These are phyloP conservation scores for Capsicum baccatum DNA, from an alignment of 257 asterid species.

Conservation along the genomic window DNA sequence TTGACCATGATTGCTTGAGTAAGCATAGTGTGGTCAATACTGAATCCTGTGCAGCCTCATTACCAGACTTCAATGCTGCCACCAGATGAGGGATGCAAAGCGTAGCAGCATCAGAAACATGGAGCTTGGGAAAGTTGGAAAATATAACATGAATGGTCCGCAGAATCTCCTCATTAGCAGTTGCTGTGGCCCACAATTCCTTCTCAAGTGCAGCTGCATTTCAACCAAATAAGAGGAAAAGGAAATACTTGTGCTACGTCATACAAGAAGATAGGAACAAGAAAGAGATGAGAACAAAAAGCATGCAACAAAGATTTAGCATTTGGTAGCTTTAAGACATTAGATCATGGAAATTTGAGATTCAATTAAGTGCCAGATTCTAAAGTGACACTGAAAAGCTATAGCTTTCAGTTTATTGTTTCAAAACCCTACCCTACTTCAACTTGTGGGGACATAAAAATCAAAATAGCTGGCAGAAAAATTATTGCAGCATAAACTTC, in stretches of 20 bases:
- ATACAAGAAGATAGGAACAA: constrained; percentile 28
- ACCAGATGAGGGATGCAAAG: constrained; percentile 78
- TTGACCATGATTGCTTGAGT: constrained; percentile 82
- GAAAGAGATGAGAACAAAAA: constrained; percentile 3
- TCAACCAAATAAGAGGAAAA: constrained; percentile 26
- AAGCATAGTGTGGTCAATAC: constrained; percentile 64
- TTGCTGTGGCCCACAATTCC: constrained; percentile 61
- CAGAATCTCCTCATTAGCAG: constrained; percentile 73
- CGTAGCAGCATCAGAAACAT: constrained; percentile 78
- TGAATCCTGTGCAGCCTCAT: constrained; percentile 71
- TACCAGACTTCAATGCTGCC: constrained; percentile 67
- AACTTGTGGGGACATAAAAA: neutral
- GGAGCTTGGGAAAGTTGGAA: constrained; percentile 75
- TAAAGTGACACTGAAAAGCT: neutral
- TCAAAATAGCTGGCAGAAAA: neutral
- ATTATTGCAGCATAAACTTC: neutral
- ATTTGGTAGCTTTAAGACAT: constrained; percentile 24
- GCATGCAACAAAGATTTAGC: constrained; percentile 6
- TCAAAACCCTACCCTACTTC: neutral
- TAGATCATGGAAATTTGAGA: neutral
- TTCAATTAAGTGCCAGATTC: neutral
- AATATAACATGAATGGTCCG: constrained; percentile 71
- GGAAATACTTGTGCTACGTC: constrained; percentile 10
- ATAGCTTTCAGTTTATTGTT: neutral
- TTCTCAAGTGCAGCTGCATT: constrained; percentile 85